Conservation (phyloP, 768 basidiomycete genomes). For the Amanita muscaria region DNA sequence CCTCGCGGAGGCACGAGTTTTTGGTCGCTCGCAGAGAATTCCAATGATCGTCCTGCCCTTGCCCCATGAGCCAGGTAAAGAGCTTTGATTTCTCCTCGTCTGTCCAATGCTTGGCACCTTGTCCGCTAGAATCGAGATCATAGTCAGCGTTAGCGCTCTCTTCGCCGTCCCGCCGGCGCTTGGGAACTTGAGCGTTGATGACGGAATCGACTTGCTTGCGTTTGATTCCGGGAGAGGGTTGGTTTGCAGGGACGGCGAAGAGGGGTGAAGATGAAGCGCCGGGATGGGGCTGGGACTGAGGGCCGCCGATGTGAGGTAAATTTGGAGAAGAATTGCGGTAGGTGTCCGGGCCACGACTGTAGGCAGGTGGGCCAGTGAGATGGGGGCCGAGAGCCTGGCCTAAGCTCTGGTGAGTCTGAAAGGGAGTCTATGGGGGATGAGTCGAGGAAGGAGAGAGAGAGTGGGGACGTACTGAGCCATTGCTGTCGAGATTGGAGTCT, state of each 20-base stretch:
- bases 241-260: constrained; percentile 25
- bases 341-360: constrained; percentile 15
- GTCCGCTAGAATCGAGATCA: constrained; percentile 39
- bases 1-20: constrained; percentile 78
- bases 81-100: constrained; percentile 75
- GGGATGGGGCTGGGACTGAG: constrained; percentile 25
- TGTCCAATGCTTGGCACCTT: constrained; percentile 79
- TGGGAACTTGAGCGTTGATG: constrained; percentile 28
- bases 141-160: constrained; percentile 29
- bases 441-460: constrained; percentile 19
- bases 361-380: constrained; percentile 27
- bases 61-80: constrained; percentile 73
- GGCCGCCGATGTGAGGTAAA: constrained; percentile 23
- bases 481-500: constrained; percentile 48
- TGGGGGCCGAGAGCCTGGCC: constrained; percentile 54
- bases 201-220: constrained; percentile 42
- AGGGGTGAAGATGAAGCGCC: constrained; percentile 27
- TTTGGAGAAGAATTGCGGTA: constrained; percentile 32
- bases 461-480: constrained; percentile 45
- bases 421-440: constrained; percentile 32
- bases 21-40: constrained; percentile 69
- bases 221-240: constrained; percentile 33
- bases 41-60: constrained; percentile 68
- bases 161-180: constrained; percentile 39
- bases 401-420: constrained; percentile 49